A percentile compares a stretch with the other conserved stretches of the same genome.
These are phyloP conservation scores for Corinectria fuckeliana DNA, from an alignment of 2,329 filamentous ascomycete species.

Conservation along the genomic window DNA sequence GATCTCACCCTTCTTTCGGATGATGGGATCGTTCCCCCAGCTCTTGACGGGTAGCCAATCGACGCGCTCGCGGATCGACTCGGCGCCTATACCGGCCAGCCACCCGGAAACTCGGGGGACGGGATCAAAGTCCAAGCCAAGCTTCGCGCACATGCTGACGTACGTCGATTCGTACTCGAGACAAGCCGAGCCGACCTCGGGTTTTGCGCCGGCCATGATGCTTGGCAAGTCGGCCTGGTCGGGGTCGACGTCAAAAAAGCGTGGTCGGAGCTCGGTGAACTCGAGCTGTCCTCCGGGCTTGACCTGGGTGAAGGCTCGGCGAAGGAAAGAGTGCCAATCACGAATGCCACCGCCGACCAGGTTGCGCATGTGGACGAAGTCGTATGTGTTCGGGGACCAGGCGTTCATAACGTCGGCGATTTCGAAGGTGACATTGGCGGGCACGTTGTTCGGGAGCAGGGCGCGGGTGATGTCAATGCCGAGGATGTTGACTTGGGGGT, in stretches of 20 bases:
- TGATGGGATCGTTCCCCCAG: conserved; percentile 49
- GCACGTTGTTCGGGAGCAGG: conserved; percentile 53
- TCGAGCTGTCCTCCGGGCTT: conserved; percentile 54
- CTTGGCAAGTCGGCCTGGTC: conserved; percentile 28
- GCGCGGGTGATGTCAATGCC: conserved; percentile 51
- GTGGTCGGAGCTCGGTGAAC: conserved; percentile 50
- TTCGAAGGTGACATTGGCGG: conserved; percentile 65
- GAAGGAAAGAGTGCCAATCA: conserved; percentile 47
- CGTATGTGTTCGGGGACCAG: conserved; percentile 46
- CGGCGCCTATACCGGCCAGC: conserved; percentile 48
- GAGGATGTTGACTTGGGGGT: conserved; percentile 48
- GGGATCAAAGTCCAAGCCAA: conserved; percentile 50
- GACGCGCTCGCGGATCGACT: conserved; percentile 47
- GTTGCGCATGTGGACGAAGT: conserved; percentile 53
- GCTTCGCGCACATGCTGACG: conserved; percentile 33
- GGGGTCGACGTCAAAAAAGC: conserved; percentile 48
- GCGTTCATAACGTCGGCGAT: conserved; percentile 63
- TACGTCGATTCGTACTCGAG: conserved; percentile 45
- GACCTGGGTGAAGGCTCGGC: conserved; percentile 47
- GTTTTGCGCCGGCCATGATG: conserved; percentile 19
- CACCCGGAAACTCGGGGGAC: conserved; percentile 44
- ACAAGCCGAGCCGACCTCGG: conserved; percentile 38
- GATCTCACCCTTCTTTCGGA: conserved; percentile 45
- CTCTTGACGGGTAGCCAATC: conserved; percentile 51
- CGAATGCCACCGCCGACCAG: conserved; percentile 53